Evolutionary conservation across 1,284 basidiomycete species (phyloP), one percentile per base, ranked within the genome.

Genomic region (Ceratobasidium sp.): DNA sequence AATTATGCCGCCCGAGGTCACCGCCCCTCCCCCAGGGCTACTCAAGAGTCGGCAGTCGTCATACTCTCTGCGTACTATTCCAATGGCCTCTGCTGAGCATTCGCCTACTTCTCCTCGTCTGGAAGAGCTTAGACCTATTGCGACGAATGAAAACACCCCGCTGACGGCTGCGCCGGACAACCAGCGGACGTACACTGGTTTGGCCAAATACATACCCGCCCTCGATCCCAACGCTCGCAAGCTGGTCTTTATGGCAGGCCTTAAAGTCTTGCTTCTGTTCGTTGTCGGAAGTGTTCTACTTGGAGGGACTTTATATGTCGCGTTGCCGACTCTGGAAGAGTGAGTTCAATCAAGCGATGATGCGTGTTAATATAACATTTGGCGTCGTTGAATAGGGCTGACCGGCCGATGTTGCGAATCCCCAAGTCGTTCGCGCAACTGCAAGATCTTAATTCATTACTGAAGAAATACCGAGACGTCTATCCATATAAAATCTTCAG

Each of bases 391-490:
- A 33, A 31, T 80, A 95, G 94, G 60, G 88, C 87, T 67, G 95
- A 97, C 85, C 89, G 91, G 37, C 89, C 89, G 0, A 83, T 89
- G 53, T 86, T 97, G 37, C 91, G 90, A 80, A 89, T 97, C 78
- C 95, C 95, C 6, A 93, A 92, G 82, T 94, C 92, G 1, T 97
- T 97, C 80, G 87, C 86, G 20, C 90, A 96, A 82, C 87, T 97
- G 7, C 91, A 96, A 82, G 91, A 89, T 8, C 88, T 97, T 74
- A 96, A 96, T 81, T 83, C 83, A 0, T 87, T 97, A 17, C 88
- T 97, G 77, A 96, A 96, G 86, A 96, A 96, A 83, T 96, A 96
- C 84, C 89, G 94, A 63, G 90, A 92, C 79, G 91, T 94, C 79
- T 94, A 94, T 82, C 94, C 95, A 0, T 88, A 87, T 82, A 90